Evolutionary conservation across 805 yeast species (phyloP), one percentile per base, ranked within the genome.

Genomic region (Ogataea saltuana): DNA sequence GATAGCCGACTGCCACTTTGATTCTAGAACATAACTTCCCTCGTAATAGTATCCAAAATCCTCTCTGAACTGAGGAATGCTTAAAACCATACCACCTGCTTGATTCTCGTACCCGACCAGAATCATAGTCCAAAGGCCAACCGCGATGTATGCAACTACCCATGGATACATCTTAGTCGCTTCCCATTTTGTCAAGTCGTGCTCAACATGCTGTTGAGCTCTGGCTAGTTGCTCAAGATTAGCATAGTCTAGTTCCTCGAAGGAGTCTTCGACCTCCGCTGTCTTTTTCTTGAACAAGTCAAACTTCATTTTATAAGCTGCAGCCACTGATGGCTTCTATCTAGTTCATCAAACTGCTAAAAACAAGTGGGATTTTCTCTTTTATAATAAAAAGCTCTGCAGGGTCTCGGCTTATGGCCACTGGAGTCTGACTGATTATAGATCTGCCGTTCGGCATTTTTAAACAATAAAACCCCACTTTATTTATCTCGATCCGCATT

Each of bases 1-100:
- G 25, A 72, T 56, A 13, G 68, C 74, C 22, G 71, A 69, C 47
- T 44, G 78, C 76, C 76, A 72, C 16, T 60, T 56, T 16, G 70
- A 64, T 13, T 67, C 63, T 7, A 74, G 44, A 41, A 68, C 69
- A 39, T 60, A 68, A 2, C 21, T 28, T 6, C 51, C 58, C 5
- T 45, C 56, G 33, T 55, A 62, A 18, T 51, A 53, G 10, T 60
- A 59, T 48, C 53, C 55, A 52, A 49, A 60, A 50, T 51, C 77
- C 69, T 55, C 54, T 65, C 66, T 66, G 59, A 54, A 61, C 49
- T 53, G 61, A 37, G 60, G 71, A 62, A 51, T 68, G 48, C 44
- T 65, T 60, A 63, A 59, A 58, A 50, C 69, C 61, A 59, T 61
- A 64, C 63, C 70, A 59, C 47, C 71, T 51, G 60, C 65, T 49